Evolutionary conservation across 139 green algal genomes (phyloP), one percentile per base, ranked within the genome.

Genomic region (Auxenochlorella pyrenoidosa): DNA sequence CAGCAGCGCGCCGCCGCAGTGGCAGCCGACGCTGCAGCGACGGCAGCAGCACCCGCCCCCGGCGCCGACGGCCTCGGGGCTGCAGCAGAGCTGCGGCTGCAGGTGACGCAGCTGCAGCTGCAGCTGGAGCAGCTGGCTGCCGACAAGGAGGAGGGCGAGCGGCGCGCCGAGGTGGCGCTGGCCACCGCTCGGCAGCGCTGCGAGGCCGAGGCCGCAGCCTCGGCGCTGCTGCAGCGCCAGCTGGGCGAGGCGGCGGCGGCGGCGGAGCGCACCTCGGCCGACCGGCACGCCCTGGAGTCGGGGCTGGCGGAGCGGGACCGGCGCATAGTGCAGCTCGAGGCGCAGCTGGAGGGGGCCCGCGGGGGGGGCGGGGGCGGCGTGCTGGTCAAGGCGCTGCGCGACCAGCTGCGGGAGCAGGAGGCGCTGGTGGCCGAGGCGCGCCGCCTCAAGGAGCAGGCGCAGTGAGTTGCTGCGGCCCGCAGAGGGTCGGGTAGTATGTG

Each of bases 361-460:
- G 34, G n/a, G 4, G 51, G 44, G 26, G 88, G 85, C 34, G 79
- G 75, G 5, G 78, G 89, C 15, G 79, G 71, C 34, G 68, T 89
- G 51, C 47, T 89, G n/a, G 73, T 87, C 21, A n/a, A 47, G 13
- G 43, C 68, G 26, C 84, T 89, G 63, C 54, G 84, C 21, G 66
- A 85, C 63, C 76, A 89, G 66, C 75, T 89, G 44, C 28, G 34
- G 71, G 63, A 68, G 32, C 63, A 79, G 71, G 88, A 91, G 85
- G 59, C 40, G 32, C 59, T 79, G 41, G 83, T 73, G 26, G 82
- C 59, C 10, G 83, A 91, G 71, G 87, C 75, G 32, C 72, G 70
- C 15, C 38, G 63, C 16, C 88, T 91, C 44, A 85, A 72, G 72
- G 80, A 91, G 80, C 83, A 89, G 73, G 88, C 83, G 41, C 22